These are phyloP conservation scores for Phoma sp. DNA, from an alignment of 2,329 filamentous ascomycete genomes.

Conservation along the genomic window DNA sequence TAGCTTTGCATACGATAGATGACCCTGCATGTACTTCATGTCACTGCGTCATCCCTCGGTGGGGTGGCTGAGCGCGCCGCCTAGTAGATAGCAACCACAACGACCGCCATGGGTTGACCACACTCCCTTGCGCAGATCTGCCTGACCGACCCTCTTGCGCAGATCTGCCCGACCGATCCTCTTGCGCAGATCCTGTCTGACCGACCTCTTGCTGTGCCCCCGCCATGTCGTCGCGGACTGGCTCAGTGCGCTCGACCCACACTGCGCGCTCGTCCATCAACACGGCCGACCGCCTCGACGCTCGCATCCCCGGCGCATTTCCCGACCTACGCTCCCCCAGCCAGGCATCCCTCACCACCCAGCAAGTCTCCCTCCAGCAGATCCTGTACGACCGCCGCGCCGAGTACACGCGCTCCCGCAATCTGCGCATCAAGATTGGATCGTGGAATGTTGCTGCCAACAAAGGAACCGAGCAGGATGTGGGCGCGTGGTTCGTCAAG, in stretches of 20 bases:
- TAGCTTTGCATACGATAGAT: too few species aligned
- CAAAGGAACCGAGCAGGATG: conserved; percentile 84
- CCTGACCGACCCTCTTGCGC: too few species aligned
- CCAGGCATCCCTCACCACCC: conserved; percentile 43
- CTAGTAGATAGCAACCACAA: background rate
- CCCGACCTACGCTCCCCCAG: conserved; percentile 42
- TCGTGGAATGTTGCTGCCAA: conserved; percentile 94
- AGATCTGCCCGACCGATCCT: too few species aligned
- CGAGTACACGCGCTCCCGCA: conserved; percentile 79
- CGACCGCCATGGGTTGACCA: conserved; percentile 8
- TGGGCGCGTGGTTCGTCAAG: conserved; percentile 86
- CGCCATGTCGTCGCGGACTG: conserved; percentile 37
- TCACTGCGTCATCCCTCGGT: conserved; percentile 14
- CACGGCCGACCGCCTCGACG: conserved; percentile 44
- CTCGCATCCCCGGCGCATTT: conserved; percentile 60
- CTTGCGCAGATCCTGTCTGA: conserved; percentile 9
- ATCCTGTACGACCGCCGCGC: conserved; percentile 73
- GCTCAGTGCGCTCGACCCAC: conserved; percentile 34
- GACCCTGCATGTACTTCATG: conserved; percentile 9
- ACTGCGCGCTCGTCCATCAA: conserved; percentile 14
- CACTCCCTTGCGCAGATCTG: conserved; percentile 14
- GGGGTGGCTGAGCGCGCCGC: conserved; percentile 14
- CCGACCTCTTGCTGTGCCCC: conserved; percentile 11
- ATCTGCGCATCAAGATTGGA: conserved; percentile 85
- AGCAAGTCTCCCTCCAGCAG: conserved; percentile 59